Evolutionary conservation across 192 early-diverging fungal species (phyloP).

Genomic region (Backusella circina): DNA sequence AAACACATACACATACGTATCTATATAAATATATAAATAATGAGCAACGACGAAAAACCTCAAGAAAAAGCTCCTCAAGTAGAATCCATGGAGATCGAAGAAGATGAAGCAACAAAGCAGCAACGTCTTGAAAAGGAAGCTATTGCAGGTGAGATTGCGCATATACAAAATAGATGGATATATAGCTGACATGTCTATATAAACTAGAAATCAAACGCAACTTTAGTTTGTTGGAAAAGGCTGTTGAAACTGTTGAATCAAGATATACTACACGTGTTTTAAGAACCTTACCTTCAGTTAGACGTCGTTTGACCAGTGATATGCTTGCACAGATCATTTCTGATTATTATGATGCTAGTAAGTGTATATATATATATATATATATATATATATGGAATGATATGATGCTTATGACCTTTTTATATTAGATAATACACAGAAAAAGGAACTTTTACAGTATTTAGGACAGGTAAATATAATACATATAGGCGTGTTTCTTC

Average conservation of each 20-base stretch:
- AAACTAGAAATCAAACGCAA: constrained; percentile 83
- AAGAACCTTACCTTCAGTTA: constrained; percentile 73
- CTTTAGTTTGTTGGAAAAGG: constrained; percentile 77
- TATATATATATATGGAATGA: neutral
- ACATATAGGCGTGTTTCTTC: neutral
- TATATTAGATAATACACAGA: constrained; percentile 28
- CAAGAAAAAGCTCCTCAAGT: constrained; percentile 21
- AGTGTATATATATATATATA: constrained; percentile 1
- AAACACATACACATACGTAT: no score
- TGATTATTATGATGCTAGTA: constrained; percentile 49
- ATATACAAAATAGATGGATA: neutral
- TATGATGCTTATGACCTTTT: neutral
- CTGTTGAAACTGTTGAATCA: constrained; percentile 79
- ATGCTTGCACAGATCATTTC: constrained; percentile 60
- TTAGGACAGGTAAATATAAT: constrained; percentile 33
- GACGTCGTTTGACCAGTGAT: constrained; percentile 69
- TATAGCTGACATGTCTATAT: neutral
- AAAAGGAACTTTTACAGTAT: constrained; percentile 25
- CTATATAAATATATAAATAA: neutral
- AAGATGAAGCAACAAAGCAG: constrained; percentile 29
- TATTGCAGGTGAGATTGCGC: neutral
- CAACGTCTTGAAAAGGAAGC: constrained; percentile 27
- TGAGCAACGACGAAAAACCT: constrained; percentile 12
- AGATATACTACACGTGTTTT: constrained; percentile 89
- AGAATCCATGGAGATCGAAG: constrained; percentile 30